Conservation (phyloP, 441 rosid genomes). For the Bruguiera hainesii region DNA sequence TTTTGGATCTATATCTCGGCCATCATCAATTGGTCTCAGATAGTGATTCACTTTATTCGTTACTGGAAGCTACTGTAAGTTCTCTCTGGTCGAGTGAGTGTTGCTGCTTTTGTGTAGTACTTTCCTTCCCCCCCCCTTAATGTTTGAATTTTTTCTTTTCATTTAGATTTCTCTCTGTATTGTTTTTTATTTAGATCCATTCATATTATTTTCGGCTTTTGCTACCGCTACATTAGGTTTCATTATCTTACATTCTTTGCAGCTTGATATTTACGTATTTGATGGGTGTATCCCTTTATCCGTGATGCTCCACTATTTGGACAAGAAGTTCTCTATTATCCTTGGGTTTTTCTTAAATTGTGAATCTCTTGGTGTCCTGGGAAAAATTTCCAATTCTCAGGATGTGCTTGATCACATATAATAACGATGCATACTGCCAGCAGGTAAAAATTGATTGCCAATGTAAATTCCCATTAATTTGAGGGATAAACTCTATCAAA, state of each 20-base stretch:
- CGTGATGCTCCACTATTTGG: no score
- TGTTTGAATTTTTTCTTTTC: neutral
- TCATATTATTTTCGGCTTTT: neutral
- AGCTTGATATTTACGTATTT: neutral
- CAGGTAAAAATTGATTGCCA: neutral
- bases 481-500: no score
- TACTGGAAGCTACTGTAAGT: conserved; percentile 92
- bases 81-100: conserved; percentile 29
- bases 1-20: conserved; percentile 91
- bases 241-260: neutral
- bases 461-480: no score
- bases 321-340: no score
- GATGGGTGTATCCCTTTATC: no score
- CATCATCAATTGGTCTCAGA: conserved; percentile 67
- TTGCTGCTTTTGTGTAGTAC: conserved; percentile 21
- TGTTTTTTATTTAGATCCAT: neutral
- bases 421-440: neutral
- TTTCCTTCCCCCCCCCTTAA: neutral
- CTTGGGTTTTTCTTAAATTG: no score
- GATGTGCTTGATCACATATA: neutral
- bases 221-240: neutral
- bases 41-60: conserved; percentile 49
- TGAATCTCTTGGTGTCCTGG: no score
- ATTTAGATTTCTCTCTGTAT: neutral
- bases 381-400: no score